These are phyloP conservation scores for Hypoxylon trugodes DNA, from an alignment of 495 filamentous ascomycete genomes.

Conservation along the genomic window DNA sequence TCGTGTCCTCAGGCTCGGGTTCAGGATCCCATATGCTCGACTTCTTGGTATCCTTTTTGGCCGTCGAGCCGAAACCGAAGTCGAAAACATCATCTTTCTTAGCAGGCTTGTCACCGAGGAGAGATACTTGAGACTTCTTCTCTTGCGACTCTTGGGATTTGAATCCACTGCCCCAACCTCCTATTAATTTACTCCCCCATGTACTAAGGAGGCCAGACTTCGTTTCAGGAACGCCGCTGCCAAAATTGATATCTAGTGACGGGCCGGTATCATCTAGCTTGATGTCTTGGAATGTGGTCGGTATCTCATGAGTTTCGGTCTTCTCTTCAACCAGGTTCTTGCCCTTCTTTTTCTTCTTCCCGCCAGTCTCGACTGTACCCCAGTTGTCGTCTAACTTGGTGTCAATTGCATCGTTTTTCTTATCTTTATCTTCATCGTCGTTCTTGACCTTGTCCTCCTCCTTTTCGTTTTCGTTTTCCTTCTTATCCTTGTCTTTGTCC, in stretches of 20 bases:
- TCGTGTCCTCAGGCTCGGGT: slow-evolving; percentile 40
- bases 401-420: slow-evolving; percentile 39
- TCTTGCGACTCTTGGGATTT: slow-evolving; percentile 34
- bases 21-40: slow-evolving; percentile 37
- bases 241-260: slow-evolving; percentile 50
- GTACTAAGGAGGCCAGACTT: slow-evolving; percentile 48
- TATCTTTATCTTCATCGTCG: slow-evolving; percentile 43
- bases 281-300: slow-evolving; percentile 55
- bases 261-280: slow-evolving; percentile 56
- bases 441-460: slow-evolving; percentile 37
- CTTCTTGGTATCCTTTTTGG: slow-evolving; percentile 48
- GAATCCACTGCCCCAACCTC: slow-evolving; percentile 46
- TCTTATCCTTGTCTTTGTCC: slow-evolving; percentile 40
- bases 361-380: slow-evolving; percentile 40
- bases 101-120: slow-evolving; percentile 32
- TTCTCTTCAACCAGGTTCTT: slow-evolving; percentile 45
- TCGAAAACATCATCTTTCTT: slow-evolving; percentile 45
- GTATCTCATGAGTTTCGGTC: slow-evolving; percentile 27
- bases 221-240: slow-evolving; percentile 36
- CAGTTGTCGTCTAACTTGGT: slow-evolving; percentile 41
- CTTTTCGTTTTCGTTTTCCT: slow-evolving; percentile 3
- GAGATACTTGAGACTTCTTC: slow-evolving; percentile 24
- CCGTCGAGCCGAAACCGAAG: slow-evolving; percentile 44
- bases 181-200: slow-evolving; percentile 51
- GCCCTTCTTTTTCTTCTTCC: slow-evolving; percentile 57